These are phyloP conservation scores for Fomitopsis schrenkii DNA, from an alignment of 1,284 basidiomycete genomes.

Conservation along the genomic window DNA sequence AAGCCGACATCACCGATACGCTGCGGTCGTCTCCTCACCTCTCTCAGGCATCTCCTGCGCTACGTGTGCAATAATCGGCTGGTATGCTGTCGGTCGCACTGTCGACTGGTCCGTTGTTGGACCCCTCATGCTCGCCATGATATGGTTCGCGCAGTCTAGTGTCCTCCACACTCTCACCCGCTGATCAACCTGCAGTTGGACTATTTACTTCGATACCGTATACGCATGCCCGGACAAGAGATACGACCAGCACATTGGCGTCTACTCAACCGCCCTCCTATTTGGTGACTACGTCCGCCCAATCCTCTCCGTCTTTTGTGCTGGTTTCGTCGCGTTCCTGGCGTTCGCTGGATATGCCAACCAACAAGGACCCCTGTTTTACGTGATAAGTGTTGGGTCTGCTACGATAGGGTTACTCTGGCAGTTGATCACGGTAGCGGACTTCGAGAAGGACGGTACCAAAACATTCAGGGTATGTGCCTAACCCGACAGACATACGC, in stretches of 20 bases:
- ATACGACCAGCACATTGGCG: conserved; percentile 49
- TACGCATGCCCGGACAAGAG: conserved; percentile 55
- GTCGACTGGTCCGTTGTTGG: conserved; percentile 10
- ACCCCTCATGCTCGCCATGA: neutral
- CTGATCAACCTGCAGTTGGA: conserved; percentile 30
- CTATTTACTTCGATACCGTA: conserved; percentile 52
- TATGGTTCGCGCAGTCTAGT: neutral
- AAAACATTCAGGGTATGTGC: conserved; percentile 2
- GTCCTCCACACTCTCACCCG: neutral
- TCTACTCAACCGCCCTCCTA: conserved; percentile 54
- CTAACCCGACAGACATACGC: too few relatives aligned
- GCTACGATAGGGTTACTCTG: conserved; percentile 38
- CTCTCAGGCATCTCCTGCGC: conserved; percentile 2
- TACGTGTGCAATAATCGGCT: conserved; percentile 1
- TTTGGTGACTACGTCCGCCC: conserved; percentile 40
- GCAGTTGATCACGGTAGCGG: conserved; percentile 34
- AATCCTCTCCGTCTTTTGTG: conserved; percentile 41
- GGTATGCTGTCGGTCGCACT: neutral
- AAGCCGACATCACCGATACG: neutral
- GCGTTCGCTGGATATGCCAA: conserved; percentile 31
- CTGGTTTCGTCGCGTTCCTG: conserved; percentile 34
- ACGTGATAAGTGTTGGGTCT: conserved; percentile 35
- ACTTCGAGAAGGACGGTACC: neutral
- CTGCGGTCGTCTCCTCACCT: neutral
- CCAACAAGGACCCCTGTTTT: conserved; percentile 36